Percentiles rank a stretch among this genome's conserved stretches.
These are phyloP conservation scores for Afroboletus lepidellus DNA, from an alignment of 1,284 basidiomycete genomes.

Conservation along the genomic window DNA sequence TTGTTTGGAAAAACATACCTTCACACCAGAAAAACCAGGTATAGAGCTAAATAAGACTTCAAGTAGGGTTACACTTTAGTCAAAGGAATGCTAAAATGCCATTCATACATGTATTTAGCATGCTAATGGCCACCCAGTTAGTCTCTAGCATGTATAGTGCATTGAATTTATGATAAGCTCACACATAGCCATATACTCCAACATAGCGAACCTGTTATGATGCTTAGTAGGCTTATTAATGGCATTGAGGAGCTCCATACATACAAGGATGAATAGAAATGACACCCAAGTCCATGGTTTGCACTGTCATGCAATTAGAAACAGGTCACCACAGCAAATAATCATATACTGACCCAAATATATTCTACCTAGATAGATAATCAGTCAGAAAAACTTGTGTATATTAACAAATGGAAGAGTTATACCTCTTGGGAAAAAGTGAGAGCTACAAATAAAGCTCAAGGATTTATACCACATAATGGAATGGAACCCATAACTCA, in stretches of 20 bases:
- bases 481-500: neutral
- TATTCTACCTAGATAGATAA: neutral
- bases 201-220: no score
- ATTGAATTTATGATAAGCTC: no score
- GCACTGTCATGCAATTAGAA: neutral
- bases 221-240: conserved; percentile 37
- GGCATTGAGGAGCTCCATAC: neutral
- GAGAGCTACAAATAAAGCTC: neutral
- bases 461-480: neutral
- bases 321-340: neutral
- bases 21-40: no score
- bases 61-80: no score
- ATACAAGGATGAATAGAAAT: neutral
- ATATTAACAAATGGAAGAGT: neutral
- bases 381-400: neutral
- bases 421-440: neutral
- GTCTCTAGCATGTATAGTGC: no score
- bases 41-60: no score
- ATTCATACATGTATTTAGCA: no score
- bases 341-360: neutral
- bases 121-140: no score
- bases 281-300: neutral
- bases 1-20: no score
- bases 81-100: no score
- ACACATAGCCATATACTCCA: conserved; percentile 9